Percentiles rank a stretch among this genome's conserved stretches.
Conservation (phyloP, 1,139 yeast species). For the Debaryomyces sp. region DNA sequence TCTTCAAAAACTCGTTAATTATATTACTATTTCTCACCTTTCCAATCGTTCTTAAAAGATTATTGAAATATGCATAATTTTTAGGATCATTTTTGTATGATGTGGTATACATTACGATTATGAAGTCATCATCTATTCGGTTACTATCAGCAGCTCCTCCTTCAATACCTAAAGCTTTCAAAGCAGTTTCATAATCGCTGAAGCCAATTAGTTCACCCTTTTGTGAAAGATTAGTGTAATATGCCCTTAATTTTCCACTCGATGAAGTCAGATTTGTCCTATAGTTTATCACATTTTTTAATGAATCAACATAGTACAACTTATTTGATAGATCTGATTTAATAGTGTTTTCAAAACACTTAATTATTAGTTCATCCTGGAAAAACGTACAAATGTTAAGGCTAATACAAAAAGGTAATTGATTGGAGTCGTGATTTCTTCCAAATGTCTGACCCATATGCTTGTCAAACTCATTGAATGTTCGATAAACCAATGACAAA, state of each 20-base stretch:
- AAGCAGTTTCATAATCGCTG: slow-evolving; percentile 59
- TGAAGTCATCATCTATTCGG: slow-evolving; percentile 41
- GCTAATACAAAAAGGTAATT: slow-evolving; percentile 41
- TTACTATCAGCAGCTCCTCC: slow-evolving; percentile 16
- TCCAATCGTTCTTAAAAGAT: slow-evolving; percentile 47
- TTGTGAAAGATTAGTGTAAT: slow-evolving; percentile 52
- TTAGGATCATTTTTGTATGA: slow-evolving; percentile 38
- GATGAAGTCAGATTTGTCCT: slow-evolving; percentile 15
- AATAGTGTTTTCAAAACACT: slow-evolving; percentile 60
- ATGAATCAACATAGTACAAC: slow-evolving; percentile 71
- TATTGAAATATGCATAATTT: slow-evolving; percentile 36
- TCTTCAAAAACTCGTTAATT: slow-evolving; percentile 48
- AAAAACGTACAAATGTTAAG: slow-evolving; percentile 64
- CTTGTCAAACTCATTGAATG: slow-evolving; percentile 49
- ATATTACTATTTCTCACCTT: slow-evolving; percentile 44
- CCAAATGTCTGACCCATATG: slow-evolving; percentile 30
- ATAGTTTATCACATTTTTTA: slow-evolving; percentile 24
- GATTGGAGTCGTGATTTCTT: slow-evolving; percentile 26
- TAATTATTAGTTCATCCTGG: slow-evolving; percentile 61
- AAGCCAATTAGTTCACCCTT: slow-evolving; percentile 63
- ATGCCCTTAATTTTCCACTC: slow-evolving; percentile 37
- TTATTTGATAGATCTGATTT: slow-evolving; percentile 54
- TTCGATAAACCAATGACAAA: slow-evolving; percentile 35
- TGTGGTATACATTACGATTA: slow-evolving; percentile 50
- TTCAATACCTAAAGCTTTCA: slow-evolving; percentile 53